Conservation (phyloP, 2,329 filamentous ascomycete species). For the Trichoderma asperellum region DNA sequence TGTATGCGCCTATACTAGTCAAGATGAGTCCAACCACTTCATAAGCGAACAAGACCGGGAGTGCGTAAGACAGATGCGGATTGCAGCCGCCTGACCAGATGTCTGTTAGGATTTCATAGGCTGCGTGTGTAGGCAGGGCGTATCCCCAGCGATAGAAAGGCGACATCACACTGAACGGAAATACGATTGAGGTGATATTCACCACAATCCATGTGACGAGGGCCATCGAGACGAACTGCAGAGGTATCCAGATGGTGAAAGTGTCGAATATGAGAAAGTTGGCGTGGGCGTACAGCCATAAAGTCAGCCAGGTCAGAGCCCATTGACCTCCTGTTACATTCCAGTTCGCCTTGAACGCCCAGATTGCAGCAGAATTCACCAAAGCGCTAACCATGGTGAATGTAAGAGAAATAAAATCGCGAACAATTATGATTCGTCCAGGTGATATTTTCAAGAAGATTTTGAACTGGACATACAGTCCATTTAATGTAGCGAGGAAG, state of each 20-base stretch:
- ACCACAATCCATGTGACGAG: constrained; percentile 32
- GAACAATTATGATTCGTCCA: constrained; percentile 30
- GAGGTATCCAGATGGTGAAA: constrained; percentile 35
- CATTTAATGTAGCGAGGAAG: constrained; percentile 34
- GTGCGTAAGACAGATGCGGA: constrained; percentile 31
- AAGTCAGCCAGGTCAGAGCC: constrained; percentile 31
- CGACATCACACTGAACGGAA: constrained; percentile 31
- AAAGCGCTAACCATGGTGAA: constrained; percentile 32
- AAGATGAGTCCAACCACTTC: constrained; percentile 29
- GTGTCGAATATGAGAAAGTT: constrained; percentile 34
- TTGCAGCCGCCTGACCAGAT: constrained; percentile 33
- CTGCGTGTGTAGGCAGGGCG: constrained; percentile 31
- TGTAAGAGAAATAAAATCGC: constrained; percentile 29
- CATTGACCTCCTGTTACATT: constrained; percentile 29
- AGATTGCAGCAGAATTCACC: constrained; percentile 30
- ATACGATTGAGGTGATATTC: constrained; percentile 33
- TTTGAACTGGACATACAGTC: constrained; percentile 34
- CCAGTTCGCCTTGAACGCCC: constrained; percentile 32
- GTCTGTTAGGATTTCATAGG: constrained; percentile 32
- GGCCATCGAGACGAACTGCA: constrained; percentile 33
- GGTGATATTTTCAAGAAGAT: constrained; percentile 29
- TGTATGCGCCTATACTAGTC: constrained; percentile 30
- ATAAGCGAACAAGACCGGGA: constrained; percentile 34
- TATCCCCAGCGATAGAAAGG: constrained; percentile 33
- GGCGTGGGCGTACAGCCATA: constrained; percentile 33